These are phyloP conservation scores for Castanopsis chinensis DNA, from an alignment of 306 rosid species.

Conservation along the genomic window DNA sequence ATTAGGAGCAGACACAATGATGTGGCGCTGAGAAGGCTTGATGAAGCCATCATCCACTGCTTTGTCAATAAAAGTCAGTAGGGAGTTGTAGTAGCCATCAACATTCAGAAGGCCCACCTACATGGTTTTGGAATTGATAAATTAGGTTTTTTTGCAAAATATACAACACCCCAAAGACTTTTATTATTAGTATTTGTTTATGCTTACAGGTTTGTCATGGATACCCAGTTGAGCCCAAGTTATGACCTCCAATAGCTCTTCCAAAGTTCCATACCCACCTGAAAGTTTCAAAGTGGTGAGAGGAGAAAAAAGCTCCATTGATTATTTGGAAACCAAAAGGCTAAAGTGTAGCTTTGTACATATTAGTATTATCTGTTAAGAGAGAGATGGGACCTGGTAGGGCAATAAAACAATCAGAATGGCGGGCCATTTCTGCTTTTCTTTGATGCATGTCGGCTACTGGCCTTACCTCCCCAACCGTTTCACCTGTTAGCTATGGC, in stretches of 20 bases:
- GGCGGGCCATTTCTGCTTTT: slow-evolving; percentile 74
- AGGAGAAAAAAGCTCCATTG: neutral
- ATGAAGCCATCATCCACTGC: slow-evolving; percentile 70
- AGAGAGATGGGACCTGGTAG: slow-evolving; percentile 47
- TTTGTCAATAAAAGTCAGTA: slow-evolving; percentile 54
- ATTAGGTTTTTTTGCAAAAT: neutral
- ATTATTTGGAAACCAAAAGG: neutral
- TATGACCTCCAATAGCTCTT: slow-evolving; percentile 56
- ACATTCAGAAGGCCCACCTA: slow-evolving; percentile 63
- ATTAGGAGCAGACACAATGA: slow-evolving; percentile 51
- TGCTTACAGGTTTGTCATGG: slow-evolving; percentile 62
- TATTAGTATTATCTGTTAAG: neutral
- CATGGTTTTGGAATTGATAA: neutral
- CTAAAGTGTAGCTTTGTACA: neutral
- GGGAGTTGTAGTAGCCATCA: slow-evolving; percentile 55
- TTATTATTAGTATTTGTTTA: neutral
- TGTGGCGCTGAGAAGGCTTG: slow-evolving; percentile 50
- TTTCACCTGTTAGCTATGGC: slow-evolving; percentile 57
- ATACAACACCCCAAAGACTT: neutral
- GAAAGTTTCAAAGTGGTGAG: neutral
- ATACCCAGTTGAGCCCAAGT: slow-evolving; percentile 68
- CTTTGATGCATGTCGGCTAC: slow-evolving; percentile 67
- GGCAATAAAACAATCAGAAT: slow-evolving; percentile 61
- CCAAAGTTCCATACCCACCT: slow-evolving; percentile 64
- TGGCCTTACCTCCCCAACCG: slow-evolving; percentile 51